Base-by-base conservation (phyloP, 139 green algal species). In the Tetradesmus obliquus region DNA sequence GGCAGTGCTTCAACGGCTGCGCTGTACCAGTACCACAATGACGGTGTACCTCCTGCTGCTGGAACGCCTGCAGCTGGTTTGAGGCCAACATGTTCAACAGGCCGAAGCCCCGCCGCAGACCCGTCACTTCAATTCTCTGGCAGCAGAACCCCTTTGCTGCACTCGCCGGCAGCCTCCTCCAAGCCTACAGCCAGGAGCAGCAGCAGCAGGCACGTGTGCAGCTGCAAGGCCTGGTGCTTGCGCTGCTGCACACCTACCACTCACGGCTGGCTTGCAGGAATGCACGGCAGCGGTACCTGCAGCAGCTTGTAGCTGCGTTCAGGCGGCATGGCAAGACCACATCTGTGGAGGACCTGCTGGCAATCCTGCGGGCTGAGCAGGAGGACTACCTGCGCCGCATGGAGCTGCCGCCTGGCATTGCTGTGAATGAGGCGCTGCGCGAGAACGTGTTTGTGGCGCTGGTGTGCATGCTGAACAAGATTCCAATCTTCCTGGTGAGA, bases 401-500 rank as follows among this genome's bases (percentile, higher is more conserved):
- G 92, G 92, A 92, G 90, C 71, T 94, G 86, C 90, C 91, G 13
- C 1, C 85, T 19, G 79, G 80, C 8, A 89, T 90, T 1, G 92
- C 92, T 10, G 12, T 69, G 6, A 93, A 94, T 81, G 62, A 89
- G 71, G 92, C 88, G 2, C 53, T 94, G 17, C 62, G 53, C 45
- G 92, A 94, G 89, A 93, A 91, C 69, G 84, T 94, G 53, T 94
- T 94, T 82, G 86, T 92, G 58, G 55, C 74, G 62, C 66, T 93
- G 79, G 92, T 94, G n/a, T 93, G 90, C 74, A 88, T 94, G 3
- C 92, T 94, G 19, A 94, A 91, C 76, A 91, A 87, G 80, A 81
- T 92, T 20, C 92, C 92, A 3, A 15, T 94, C 24, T 92, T 94
- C 71, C 22, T 94, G 57, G 58, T 94, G 69, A 69, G 79, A 6